Base-by-base conservation (phyloP, 768 basidiomycete genomes). In the Agaricus blazei region DNA sequence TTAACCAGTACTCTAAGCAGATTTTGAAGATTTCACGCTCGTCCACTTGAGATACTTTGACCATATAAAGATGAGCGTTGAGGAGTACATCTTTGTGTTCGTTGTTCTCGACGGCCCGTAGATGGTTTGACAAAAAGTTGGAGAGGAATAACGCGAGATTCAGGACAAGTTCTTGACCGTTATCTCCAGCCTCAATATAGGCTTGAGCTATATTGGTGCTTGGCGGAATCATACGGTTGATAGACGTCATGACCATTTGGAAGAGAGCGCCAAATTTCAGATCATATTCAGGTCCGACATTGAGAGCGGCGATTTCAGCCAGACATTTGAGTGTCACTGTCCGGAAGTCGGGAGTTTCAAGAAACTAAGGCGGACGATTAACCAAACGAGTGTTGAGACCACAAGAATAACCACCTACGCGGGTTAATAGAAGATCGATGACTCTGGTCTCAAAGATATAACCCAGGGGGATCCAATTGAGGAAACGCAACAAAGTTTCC, bases 21-120 rank as follows among this genome's bases (percentile, higher is more conserved):
- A 99, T 97, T 74, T 99, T 99, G 85, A 98, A 98, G 60, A 99
- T 90, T 70, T 99, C 97, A 50, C 96, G 87, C 67, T 99, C 97
- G 64, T 99, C 96, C 36, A 99, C 97, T 62, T 94, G 93, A 0
- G 93, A 95, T 37, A 99, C 86, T 72, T 98, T 98, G 67, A 98
- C 92, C 83, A 99, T 93, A 72, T 98, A 99, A 28, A 96, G 75
- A 70, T 99, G 96, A 0, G 96, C 95, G 66, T 98, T 99, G 51
- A 98, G 82, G 27, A 99, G 78, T 0, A 98, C 88, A 63, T 96
- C 93, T 48, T 90, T 91, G 66, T 96, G 90, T 43, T 81, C 72
- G 59, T 92, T 88, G 8, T 89, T 91, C 71, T 99, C 97, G 47
- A 99, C 89, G n/a, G 90, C 86, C 38, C 90, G 90, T 28, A 98